phyloP scores from a whole-genome alignment of 2,329 filamentous ascomycete species.

The Fonsecaea multimorphosa region DNA sequence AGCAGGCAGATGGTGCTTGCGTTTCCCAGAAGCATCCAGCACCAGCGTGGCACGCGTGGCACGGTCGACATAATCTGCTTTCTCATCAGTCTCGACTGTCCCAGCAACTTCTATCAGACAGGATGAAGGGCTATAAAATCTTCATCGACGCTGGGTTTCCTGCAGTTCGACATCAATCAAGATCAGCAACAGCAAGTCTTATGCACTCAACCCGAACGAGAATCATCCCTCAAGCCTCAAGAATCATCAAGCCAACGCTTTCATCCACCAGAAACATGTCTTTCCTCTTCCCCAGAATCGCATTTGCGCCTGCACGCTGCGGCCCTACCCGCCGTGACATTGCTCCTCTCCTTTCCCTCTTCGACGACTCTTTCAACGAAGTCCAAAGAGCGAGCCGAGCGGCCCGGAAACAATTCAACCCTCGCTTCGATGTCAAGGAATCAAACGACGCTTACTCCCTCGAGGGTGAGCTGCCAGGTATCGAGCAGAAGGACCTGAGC shows the following conservation, averaged over 20 bases:
- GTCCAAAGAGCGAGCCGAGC: slow-evolving; percentile 35
- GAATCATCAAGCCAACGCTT: slow-evolving; percentile 31
- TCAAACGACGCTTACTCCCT: slow-evolving; percentile 52
- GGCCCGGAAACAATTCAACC: slow-evolving; percentile 46
- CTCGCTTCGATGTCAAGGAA: slow-evolving; percentile 57
- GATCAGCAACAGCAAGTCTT: slow-evolving; percentile 26
- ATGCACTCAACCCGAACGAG: slow-evolving; percentile 39
- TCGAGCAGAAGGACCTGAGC: slow-evolving; percentile 53
- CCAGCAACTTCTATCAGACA: slow-evolving; percentile 33
- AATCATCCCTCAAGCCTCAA: slow-evolving; percentile 32
- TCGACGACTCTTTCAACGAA: slow-evolving; percentile 48
- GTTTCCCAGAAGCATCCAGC: slow-evolving; percentile 34
- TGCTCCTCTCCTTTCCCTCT: slow-evolving; percentile 53
- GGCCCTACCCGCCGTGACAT: slow-evolving; percentile 46
- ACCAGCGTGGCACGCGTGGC: slow-evolving; percentile 1
- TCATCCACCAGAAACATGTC: slow-evolving; percentile 46
- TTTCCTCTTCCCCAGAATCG: slow-evolving; percentile 46
- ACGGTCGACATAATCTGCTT: slow-evolving; percentile 30
- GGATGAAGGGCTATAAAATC: slow-evolving; percentile 34
- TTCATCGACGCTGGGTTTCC: slow-evolving; percentile 20
- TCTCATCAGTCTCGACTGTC: slow-evolving; percentile 27
- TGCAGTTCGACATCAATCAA: slow-evolving; percentile 36
- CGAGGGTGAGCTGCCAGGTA: slow-evolving; percentile 57
- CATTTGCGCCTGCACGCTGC: slow-evolving; percentile 37
- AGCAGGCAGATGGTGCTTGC: slow-evolving; percentile 32